Evolutionary conservation across 352 stramenopile species (phyloP), one percentile per base, ranked within the genome.

Genomic region (Phytophthora citrophthora): DNA sequence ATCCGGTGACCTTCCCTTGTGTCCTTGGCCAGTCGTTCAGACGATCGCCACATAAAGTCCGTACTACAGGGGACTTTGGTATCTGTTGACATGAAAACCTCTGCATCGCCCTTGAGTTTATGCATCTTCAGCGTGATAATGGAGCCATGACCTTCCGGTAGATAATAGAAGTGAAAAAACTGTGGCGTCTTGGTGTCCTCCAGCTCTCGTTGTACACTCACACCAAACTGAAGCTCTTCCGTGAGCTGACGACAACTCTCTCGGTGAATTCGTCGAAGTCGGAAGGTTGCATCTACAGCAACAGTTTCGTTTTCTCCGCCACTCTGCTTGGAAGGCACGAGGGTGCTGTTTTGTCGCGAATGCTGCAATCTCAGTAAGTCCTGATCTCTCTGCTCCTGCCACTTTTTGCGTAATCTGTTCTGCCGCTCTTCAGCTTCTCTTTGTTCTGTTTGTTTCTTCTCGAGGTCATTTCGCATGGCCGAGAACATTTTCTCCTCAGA

Each of bases 21-120:
- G 5, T 55, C 49, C 45, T 47, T 68, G 36, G 16, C 31, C 12
- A 55, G 46, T 57, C 26, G 69, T 55, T 62, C 68, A 41, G 32
- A 51, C 1, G 78, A 82, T 10, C 77, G 71, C 84, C 84, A 93
- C 84, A 85, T 90, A 45, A 83, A 91, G 40, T 93, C 82, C 0
- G 78, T 86, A 9, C 70, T 55, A 45, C 82, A 90, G 11, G 82
- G 84, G 2, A 79, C 81, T 49, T 73, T 80, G 10, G 84, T 93
- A n/a, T 88, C 67, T 0, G 79, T 90, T 0, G 82, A 91, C 65
- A 93, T 57, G 46, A 91, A 90, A 38, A 88, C 49, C 34, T 90
- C 81, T 2, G 79, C 82, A 16, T 90, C 76, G 20, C 84, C 84
- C 7, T 49, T 18, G 1, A 69, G 18, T 0, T 77, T 51, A 38